Evolutionary conservation across 371 early-diverging fungal species (phyloP).

Genomic region (Fennellomyces sp.): DNA sequence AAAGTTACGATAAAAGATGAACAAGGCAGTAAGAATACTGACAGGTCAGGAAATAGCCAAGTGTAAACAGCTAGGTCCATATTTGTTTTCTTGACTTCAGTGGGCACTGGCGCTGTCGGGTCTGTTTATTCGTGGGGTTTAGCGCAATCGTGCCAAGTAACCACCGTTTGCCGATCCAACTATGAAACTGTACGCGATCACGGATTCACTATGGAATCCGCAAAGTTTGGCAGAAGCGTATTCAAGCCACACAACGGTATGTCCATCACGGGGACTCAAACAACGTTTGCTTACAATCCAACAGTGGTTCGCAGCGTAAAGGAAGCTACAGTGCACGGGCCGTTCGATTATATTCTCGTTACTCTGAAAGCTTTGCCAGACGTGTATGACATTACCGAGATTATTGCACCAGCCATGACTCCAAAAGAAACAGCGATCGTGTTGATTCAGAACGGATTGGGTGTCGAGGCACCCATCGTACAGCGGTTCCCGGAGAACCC

Average conservation of each 20-base stretch:
- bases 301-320: conserved; percentile 56
- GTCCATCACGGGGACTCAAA: neutral
- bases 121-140: conserved; percentile 75
- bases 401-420: conserved; percentile 66
- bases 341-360: conserved; percentile 76
- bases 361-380: conserved; percentile 80
- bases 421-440: conserved; percentile 65
- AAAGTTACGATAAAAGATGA: too few relatives aligned
- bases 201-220: conserved; percentile 70
- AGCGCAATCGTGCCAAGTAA: conserved; percentile 60
- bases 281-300: neutral
- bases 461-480: conserved; percentile 71
- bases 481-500: conserved; percentile 69
- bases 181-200: conserved; percentile 58
- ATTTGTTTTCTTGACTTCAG: conserved; percentile 25
- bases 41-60: too few relatives aligned
- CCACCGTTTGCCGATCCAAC: conserved; percentile 84
- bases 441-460: conserved; percentile 88
- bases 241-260: conserved; percentile 62
- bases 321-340: conserved; percentile 41
- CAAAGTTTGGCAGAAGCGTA: conserved; percentile 58
- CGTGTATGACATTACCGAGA: conserved; percentile 59
- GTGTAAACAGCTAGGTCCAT: too few relatives aligned
- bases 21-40: too few relatives aligned
- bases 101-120: conserved; percentile 86